Conservation (phyloP, 305 asterid genomes). For the Andrographis paniculata region DNA sequence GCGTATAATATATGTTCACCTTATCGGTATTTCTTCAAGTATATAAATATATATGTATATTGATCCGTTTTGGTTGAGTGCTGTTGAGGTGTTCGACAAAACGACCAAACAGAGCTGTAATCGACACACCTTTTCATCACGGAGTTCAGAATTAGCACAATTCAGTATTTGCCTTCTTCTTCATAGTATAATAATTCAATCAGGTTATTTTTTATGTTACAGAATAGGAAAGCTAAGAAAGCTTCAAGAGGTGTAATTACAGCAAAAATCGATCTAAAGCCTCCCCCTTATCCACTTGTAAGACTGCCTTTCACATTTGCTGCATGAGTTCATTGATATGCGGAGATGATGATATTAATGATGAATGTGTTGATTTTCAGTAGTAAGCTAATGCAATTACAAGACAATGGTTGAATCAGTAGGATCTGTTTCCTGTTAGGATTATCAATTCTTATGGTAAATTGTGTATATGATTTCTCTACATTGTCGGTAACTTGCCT, state of each 20-base stretch:
- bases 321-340: background rate
- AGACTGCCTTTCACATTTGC: conserved; percentile 16
- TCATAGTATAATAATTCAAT: background rate
- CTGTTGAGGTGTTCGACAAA: conserved; percentile 30
- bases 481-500: conserved; percentile 4
- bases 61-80: conserved; percentile 9
- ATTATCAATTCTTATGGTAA: background rate
- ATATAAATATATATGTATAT: background rate
- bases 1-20: background rate
- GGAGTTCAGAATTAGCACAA: background rate
- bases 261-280: conserved; percentile 61
- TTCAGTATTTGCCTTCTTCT: background rate
- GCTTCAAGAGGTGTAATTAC: conserved; percentile 38
- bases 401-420: background rate
- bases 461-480: background rate
- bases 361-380: background rate
- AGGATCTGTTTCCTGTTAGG: too few relatives aligned
- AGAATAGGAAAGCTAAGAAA: conserved; percentile 35
- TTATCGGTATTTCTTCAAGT: background rate
- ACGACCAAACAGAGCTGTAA: too few relatives aligned
- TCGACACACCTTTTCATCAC: background rate
- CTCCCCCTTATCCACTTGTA: conserved; percentile 84
- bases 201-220: conserved; percentile 21
- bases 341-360: too few relatives aligned
- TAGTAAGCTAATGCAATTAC: background rate